Conservation (phyloP, 441 rosid species). For the Syzygium syzygioides region DNA sequence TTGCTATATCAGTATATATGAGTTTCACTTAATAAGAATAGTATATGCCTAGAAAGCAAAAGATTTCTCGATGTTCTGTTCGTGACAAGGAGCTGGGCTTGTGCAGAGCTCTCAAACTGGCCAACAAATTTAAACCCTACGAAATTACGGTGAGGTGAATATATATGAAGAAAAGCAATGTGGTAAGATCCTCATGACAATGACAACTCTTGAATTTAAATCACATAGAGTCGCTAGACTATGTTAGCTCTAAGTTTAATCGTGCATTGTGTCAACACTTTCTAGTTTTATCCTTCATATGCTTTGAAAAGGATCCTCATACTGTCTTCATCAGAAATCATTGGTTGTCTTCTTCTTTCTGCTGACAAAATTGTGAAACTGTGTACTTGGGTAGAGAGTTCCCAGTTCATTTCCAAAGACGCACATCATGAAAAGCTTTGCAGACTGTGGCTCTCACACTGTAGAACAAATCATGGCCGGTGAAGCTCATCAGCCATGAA, state of each 20-base stretch:
- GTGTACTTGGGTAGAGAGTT: not conserved
- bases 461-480: not conserved
- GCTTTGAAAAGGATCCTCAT: not conserved
- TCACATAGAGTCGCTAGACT: not conserved
- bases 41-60: not conserved
- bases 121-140: not conserved
- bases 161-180: not conserved
- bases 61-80: not conserved
- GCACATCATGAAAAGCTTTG: not conserved
- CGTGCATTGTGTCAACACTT: not conserved
- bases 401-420: not conserved
- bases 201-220: not conserved
- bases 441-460: not conserved
- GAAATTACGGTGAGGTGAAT: fast-evolving
- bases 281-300: no score
- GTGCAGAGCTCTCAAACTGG: fast-evolving
- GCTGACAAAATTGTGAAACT: fast-evolving
- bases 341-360: not conserved
- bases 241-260: not conserved
- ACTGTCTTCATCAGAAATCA: not conserved
- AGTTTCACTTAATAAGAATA: not conserved
- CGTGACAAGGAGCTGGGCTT: no score
- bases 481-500: not conserved
- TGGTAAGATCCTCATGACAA: not conserved
- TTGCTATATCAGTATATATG: not conserved